Base-by-base conservation (phyloP, 108 stramenopile species). In the Mediolabrus comicus region DNA sequence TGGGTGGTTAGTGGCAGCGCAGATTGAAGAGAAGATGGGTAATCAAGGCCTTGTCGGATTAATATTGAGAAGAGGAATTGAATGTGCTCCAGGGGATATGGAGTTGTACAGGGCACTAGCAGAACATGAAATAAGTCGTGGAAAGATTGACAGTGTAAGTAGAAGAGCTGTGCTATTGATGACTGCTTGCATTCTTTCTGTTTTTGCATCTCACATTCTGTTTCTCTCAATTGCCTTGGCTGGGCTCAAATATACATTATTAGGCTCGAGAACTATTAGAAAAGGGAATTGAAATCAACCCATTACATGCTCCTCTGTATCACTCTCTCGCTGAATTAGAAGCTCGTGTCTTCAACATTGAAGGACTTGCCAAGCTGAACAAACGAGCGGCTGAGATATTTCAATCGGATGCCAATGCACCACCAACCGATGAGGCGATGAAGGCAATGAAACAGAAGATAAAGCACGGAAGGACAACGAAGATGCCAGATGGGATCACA, bases 271-370 rank as follows among this genome's bases (percentile, higher is more conserved):
- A 87, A 56, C 74, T 91, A 10, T 78, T 87, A 46, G 90, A 92
- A 51, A 79, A 83, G 51, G 92, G 89, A 13, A 73, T 95, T 7
- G 91, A 92, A 54, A 57, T 91, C 36, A 86, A 92, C 62, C 92
- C 90, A 6, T 31, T 85, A 35, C 66, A 92, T 71, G 92, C 92
- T 14, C 86, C 90, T 6, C 79, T 92, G 3, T 95, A 95, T 36
- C 92, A 95, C 68, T 88, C 90, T 11, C 75, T 91, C 34, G 94
- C 94, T 9, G 89, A 95, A 69, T 67, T 95, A 11, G 94, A 95
- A 77, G 94, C 94, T 28, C 65, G 75, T 12, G 75, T 95, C 0
- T 91, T 86, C 65, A 95, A 95, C 65, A 53, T 95, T 4, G 90
- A 95, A 67, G 94, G 85, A 11, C 82, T 95, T 27, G 62, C 89